Conservation (phyloP, 179 eudicot species). For the Pouteria campechiana region DNA sequence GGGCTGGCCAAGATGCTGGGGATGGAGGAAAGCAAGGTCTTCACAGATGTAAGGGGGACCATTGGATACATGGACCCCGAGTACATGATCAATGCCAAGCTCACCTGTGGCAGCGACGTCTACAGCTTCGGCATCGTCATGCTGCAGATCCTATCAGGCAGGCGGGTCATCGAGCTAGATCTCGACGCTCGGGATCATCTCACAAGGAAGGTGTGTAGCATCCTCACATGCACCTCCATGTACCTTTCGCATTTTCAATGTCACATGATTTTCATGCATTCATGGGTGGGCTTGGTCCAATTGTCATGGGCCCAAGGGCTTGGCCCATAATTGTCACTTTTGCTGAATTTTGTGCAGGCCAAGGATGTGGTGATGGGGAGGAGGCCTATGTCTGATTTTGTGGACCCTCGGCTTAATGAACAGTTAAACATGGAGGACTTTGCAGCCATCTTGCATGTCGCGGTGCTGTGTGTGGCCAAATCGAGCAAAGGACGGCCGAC, state of each 20-base stretch:
- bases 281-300: no score
- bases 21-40: conserved; percentile 37
- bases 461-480: conserved; percentile 33
- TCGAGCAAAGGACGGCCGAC: conserved; percentile 36
- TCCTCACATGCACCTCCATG: background rate
- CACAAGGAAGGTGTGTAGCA: conserved; percentile 20
- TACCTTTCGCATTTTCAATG: no score
- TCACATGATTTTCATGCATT: no score
- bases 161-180: conserved; percentile 28
- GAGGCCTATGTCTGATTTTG: conserved; percentile 21
- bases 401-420: conserved; percentile 23
- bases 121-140: conserved; percentile 36
- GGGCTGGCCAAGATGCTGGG: conserved; percentile 30
- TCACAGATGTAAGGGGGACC: conserved; percentile 32
- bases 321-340: background rate
- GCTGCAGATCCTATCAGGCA: conserved; percentile 34
- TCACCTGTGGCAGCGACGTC: conserved; percentile 37
- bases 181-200: conserved; percentile 34
- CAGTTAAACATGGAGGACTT: conserved; percentile 19
- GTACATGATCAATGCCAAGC: conserved; percentile 32
- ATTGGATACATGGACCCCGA: conserved; percentile 50
- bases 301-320: no score
- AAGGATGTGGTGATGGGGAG: conserved; percentile 34
- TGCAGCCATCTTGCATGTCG: conserved; percentile 28
- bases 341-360: conserved; percentile 15